These are phyloP conservation scores for Paraphoma chrysanthemicola DNA, from an alignment of 2,329 filamentous ascomycete genomes.

Conservation along the genomic window DNA sequence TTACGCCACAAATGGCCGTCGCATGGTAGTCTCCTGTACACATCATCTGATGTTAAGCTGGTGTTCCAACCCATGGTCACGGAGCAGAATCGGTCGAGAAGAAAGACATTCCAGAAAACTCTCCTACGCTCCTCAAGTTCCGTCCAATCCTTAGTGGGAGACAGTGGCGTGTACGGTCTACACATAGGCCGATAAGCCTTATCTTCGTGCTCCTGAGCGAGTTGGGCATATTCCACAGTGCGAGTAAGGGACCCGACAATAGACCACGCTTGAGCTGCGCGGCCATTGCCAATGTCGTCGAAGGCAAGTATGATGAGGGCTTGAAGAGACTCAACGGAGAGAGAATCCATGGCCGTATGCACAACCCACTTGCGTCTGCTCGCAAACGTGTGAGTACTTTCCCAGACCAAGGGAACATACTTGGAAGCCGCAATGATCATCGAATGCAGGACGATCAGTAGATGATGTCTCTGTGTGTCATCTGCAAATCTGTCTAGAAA, in stretches of 20 bases:
- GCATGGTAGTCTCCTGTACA: slow-evolving; percentile 22
- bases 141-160: slow-evolving; percentile 17
- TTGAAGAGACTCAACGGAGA: slow-evolving; percentile 18
- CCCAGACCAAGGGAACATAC: slow-evolving; percentile 10
- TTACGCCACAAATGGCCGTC: slow-evolving; percentile 30
- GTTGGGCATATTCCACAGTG: slow-evolving; percentile 22
- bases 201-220: slow-evolving; percentile 25
- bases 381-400: background rate
- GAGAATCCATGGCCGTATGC: slow-evolving; percentile 13
- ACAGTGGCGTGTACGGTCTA: slow-evolving; percentile 13
- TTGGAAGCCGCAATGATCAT: slow-evolving; percentile 21
- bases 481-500: slow-evolving; percentile 13
- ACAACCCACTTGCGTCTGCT: slow-evolving; percentile 13
- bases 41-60: slow-evolving; percentile 26
- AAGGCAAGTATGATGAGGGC: slow-evolving; percentile 21
- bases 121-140: slow-evolving; percentile 25
- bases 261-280: slow-evolving; percentile 20
- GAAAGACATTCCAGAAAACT: slow-evolving; percentile 28
- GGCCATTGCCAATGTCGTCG: slow-evolving; percentile 22
- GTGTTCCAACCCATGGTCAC: slow-evolving; percentile 27
- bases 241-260: slow-evolving; percentile 24
- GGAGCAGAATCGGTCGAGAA: slow-evolving; percentile 24
- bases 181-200: slow-evolving; percentile 14
- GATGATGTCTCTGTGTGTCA: slow-evolving; percentile 1
- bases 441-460: slow-evolving; percentile 14